Conservation (phyloP, 2,329 filamentous ascomycete genomes). For the Coniochaeta hoffmannii region DNA sequence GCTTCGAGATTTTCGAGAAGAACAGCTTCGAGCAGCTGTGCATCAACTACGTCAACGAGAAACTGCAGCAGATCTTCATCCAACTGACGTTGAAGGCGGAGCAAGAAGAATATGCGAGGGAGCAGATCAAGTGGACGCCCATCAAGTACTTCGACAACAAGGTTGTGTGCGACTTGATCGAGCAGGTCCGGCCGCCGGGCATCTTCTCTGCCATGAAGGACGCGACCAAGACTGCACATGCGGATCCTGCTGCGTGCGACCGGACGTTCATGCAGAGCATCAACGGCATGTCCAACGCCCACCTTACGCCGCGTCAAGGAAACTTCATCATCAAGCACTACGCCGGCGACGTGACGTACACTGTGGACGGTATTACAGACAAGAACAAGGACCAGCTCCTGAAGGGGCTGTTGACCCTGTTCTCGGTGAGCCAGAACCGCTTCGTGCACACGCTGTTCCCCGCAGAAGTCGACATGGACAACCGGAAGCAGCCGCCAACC, state of each 20-base stretch:
- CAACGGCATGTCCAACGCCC: slow-evolving; percentile 83
- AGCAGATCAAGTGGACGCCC: slow-evolving; percentile 97
- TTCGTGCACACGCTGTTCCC: slow-evolving; percentile 91
- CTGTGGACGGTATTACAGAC: slow-evolving; percentile 93
- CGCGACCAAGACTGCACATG: slow-evolving; percentile 95
- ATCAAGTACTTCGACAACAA: slow-evolving; percentile 99
- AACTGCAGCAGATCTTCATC: slow-evolving; percentile 98
- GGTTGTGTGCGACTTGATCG: slow-evolving; percentile 94
- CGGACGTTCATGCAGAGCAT: slow-evolving; percentile 91
- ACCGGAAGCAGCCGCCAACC: slow-evolving; percentile 86
- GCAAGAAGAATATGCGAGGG: slow-evolving; percentile 92
- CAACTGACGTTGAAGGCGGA: slow-evolving; percentile 94
- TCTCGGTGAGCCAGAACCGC: slow-evolving; percentile 72
- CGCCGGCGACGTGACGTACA: slow-evolving; percentile 91
- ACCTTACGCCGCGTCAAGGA: slow-evolving; percentile 86
- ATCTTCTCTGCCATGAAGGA: slow-evolving; percentile 96
- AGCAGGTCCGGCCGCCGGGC: slow-evolving; percentile 81
- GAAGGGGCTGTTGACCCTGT: slow-evolving; percentile 85
- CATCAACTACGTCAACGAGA: slow-evolving; percentile 99
- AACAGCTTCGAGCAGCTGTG: slow-evolving; percentile 99
- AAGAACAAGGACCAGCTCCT: slow-evolving; percentile 98
- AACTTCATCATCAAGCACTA: slow-evolving; percentile 99
- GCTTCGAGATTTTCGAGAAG: slow-evolving; percentile 98
- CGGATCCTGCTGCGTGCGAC: slow-evolving; percentile 88
- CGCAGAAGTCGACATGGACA: slow-evolving; percentile 88